Conservation (phyloP, 495 filamentous ascomycete genomes). For the Terfezia claveryi region DNA sequence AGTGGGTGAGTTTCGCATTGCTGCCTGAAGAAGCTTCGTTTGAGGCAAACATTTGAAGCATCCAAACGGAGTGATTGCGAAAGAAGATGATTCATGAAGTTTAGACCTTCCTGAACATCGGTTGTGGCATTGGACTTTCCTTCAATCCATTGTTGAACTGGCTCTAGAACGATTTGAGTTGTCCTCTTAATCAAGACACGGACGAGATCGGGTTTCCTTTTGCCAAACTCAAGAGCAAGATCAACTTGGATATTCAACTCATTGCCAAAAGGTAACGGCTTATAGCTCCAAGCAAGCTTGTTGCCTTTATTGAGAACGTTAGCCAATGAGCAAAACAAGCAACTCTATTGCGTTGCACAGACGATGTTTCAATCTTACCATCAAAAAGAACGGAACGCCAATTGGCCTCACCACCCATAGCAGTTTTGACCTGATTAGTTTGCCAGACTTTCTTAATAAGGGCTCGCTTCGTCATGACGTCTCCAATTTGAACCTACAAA, state of each 20-base stretch:
- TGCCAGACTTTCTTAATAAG: constrained; percentile 56
- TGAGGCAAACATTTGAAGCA: constrained; percentile 44
- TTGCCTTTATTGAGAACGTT: constrained; percentile 19
- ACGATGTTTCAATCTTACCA: neutral
- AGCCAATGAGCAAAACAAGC: constrained; percentile 4
- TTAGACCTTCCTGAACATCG: constrained; percentile 53
- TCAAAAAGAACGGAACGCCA: constrained; percentile 45
- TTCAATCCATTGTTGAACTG: constrained; percentile 41
- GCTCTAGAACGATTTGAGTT: constrained; percentile 37
- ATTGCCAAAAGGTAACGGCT: constrained; percentile 12
- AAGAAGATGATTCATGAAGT: constrained; percentile 74
- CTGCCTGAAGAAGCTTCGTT: constrained; percentile 49
- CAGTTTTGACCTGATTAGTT: constrained; percentile 14
- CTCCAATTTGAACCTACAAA: constrained; percentile 38
- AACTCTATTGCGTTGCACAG: too few species aligned
- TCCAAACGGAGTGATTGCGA: constrained; percentile 30
- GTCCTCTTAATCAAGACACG: constrained; percentile 36
- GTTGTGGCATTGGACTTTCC: constrained; percentile 36
- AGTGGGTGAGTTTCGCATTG: constrained; percentile 23
- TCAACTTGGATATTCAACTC: constrained; percentile 34
- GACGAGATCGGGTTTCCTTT: constrained; percentile 18
- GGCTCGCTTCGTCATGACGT: constrained; percentile 35
- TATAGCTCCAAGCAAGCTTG: constrained; percentile 18
- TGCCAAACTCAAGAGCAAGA: constrained; percentile 29
- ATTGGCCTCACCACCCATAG: constrained; percentile 1